Evolutionary conservation across 2,329 filamentous ascomycete species (phyloP), one percentile per base, ranked within the genome.

Genomic region (Rasamsonia emersonii): DNA sequence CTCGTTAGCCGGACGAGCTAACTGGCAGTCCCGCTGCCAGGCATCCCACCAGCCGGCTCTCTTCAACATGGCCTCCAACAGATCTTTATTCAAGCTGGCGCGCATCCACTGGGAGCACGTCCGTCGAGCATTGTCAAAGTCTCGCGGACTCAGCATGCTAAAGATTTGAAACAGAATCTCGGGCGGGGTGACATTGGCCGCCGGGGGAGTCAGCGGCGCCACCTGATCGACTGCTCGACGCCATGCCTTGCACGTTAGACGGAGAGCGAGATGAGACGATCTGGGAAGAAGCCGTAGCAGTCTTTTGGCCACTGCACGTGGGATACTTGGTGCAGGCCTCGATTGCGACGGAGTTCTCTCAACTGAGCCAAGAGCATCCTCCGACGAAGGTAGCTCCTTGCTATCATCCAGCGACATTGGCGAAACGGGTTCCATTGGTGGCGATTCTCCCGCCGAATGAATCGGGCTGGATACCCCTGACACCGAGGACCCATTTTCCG

Each of bases 111-210:
- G 53, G 27, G 68, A 67, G 45, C 75, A 82, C 11, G 68, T 68
- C 39, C 73, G 69, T 11, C 77, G 66, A 10, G 75, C 74, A 33
- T 71, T 63, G 44, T 82, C 70, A 49, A 79, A 81, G 42, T 70
- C 65, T 15, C 54, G 51, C 0, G 69, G 68, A 9, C 50, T 43
- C 3, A 73, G 50, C 41, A 62, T 56, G 4, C 39, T 41, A 37
- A 64, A 69, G 4, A 74, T 62, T 5, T 65, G 53, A 26, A 67
- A 59, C 1, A 74, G 30, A 13, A 74, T 61, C 42, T 75, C 71
- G 7, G 53, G 44, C 1, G 71, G 70, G 10, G 64, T 35, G 18
- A 45, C 32, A 32, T 58, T 62, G 28, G 53, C 45, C 26, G 53
- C 30, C 28, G 58, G 44, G 35, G 51, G 41, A 13, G 40, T 34